Percentiles rank a stretch among this genome's conserved stretches.
These are phyloP conservation scores for Pseudofabraea citricarpa DNA, from an alignment of 2,329 filamentous ascomycete genomes.

Conservation along the genomic window DNA sequence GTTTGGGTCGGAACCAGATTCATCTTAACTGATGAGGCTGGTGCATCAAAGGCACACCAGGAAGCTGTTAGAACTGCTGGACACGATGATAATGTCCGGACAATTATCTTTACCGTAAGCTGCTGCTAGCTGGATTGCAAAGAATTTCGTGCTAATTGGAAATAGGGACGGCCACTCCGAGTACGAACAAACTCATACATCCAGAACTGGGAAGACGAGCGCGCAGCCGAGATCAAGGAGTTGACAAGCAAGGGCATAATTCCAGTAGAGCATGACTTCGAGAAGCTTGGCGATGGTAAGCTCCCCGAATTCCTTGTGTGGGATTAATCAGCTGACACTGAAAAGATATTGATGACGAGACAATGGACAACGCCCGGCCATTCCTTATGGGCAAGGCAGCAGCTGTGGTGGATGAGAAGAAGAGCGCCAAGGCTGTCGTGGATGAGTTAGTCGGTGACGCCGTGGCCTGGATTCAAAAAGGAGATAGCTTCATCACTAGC, in stretches of 20 bases:
- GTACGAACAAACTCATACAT: slow-evolving; percentile 95
- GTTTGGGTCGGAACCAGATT: slow-evolving; percentile 98
- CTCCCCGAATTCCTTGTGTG: too few relatives aligned
- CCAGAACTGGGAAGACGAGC: slow-evolving; percentile 91
- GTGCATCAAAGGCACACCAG: slow-evolving; percentile 89
- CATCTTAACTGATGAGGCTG: slow-evolving; percentile 89
- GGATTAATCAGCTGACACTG: too few relatives aligned
- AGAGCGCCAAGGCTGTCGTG: slow-evolving; percentile 84
- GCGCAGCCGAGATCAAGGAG: slow-evolving; percentile 83
- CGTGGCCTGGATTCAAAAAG: slow-evolving; percentile 62
- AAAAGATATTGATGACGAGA: slow-evolving; percentile 66
- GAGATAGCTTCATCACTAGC: slow-evolving; percentile 52
- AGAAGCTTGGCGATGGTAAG: slow-evolving; percentile 70
- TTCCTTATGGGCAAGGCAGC: slow-evolving; percentile 97
- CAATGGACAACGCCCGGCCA: slow-evolving; percentile 85
- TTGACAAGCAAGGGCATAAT: slow-evolving; percentile 85
- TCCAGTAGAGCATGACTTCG: slow-evolving; percentile 90
- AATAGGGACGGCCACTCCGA: slow-evolving; percentile 74
- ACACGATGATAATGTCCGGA: slow-evolving; percentile 94
- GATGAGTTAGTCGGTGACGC: slow-evolving; percentile 91
- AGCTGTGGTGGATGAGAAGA: slow-evolving; percentile 88
- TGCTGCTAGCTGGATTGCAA: slow-evolving; percentile 24
- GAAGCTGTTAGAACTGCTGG: slow-evolving; percentile 87
- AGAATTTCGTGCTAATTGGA: slow-evolving; percentile 18
- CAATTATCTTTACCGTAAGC: slow-evolving; percentile 82